phyloP scores from a whole-genome alignment of 1,284 basidiomycete genomes.

The Tylopilus sp. region DNA sequence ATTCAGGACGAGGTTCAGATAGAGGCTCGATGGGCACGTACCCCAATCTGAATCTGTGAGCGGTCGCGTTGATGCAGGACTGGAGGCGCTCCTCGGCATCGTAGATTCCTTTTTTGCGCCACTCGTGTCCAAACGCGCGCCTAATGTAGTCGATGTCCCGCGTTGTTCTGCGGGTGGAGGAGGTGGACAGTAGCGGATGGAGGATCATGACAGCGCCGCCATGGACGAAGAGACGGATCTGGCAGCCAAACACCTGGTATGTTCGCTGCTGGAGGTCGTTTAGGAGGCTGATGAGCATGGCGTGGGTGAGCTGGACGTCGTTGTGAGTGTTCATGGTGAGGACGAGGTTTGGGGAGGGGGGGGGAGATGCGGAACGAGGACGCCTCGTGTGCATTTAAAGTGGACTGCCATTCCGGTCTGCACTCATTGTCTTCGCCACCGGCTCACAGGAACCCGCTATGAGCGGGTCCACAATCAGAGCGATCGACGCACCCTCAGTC shows the following conservation, averaged over 20 bases:
- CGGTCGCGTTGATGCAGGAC: constrained; percentile 54
- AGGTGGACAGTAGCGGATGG: constrained; percentile 43
- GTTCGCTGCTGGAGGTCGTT: constrained; percentile 48
- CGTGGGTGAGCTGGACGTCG: constrained; percentile 34
- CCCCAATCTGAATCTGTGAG: constrained; percentile 47
- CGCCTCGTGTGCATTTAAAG: constrained; percentile 13
- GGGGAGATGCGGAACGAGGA: not conserved
- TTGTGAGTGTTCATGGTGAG: constrained; percentile 33
- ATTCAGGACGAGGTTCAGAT: constrained; percentile 2
- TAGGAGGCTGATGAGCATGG: constrained; percentile 43
- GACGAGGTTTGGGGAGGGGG: not conserved
- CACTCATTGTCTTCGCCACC: not conserved
- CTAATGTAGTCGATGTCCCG: constrained; percentile 64
- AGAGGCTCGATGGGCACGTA: constrained; percentile 11
- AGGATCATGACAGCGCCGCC: constrained; percentile 69
- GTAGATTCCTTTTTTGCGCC: constrained; percentile 41
- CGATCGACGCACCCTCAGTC: constrained; percentile 75
- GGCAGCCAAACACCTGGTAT: constrained; percentile 40
- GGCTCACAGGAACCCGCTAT: constrained; percentile 1
- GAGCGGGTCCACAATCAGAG: constrained; percentile 37
- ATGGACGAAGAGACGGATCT: constrained; percentile 58
- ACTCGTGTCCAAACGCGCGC: constrained; percentile 55
- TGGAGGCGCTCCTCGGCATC: constrained; percentile 52
- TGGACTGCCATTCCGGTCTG: not conserved
- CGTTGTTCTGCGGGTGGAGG: constrained; percentile 46